A percentile compares a stretch with the other conserved stretches of the same genome.
phyloP scores from a whole-genome alignment of 75 land plant genomes.

The Sequoiadendron giganteum region DNA sequence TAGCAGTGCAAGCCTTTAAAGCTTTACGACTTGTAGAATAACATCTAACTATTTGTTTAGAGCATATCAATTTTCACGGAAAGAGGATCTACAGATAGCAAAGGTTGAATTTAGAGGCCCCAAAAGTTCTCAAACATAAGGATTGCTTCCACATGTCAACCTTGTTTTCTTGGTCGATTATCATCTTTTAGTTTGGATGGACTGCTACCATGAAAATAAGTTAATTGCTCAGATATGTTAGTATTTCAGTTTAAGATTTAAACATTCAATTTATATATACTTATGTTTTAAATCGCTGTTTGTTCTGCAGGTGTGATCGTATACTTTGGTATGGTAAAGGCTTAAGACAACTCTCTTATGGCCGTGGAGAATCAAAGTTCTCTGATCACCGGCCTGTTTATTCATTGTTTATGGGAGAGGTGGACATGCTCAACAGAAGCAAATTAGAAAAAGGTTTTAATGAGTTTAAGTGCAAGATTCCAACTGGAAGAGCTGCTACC shows the following conservation, averaged over 20 bases:
- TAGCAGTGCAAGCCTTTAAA: neutral
- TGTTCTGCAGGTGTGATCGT: constrained; percentile 29
- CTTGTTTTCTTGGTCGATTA: neutral
- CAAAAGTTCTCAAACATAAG: neutral
- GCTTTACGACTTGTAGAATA: neutral
- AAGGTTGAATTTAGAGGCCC: neutral
- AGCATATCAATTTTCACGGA: neutral
- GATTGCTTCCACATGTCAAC: neutral
- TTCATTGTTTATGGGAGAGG: too few relatives aligned
- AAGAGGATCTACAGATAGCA: neutral
- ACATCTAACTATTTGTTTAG: neutral
- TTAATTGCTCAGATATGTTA: neutral
- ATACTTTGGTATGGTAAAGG: constrained; percentile 73
- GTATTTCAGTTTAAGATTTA: neutral
- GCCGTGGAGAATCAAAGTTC: constrained; percentile 47
- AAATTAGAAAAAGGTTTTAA: constrained; percentile 28
- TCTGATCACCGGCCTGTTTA: constrained; percentile 19
- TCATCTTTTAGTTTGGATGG: neutral
- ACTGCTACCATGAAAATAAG: neutral
- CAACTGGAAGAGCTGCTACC: constrained; percentile 29
- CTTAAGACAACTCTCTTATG: constrained; percentile 48
- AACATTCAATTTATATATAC: neutral
- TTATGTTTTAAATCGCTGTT: neutral
- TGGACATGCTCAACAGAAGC: constrained; percentile 13
- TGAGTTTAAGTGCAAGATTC: constrained; percentile 14